These are phyloP conservation scores for Ganoderma sp. DNA, from an alignment of 1,284 basidiomycete species.

Conservation along the genomic window DNA sequence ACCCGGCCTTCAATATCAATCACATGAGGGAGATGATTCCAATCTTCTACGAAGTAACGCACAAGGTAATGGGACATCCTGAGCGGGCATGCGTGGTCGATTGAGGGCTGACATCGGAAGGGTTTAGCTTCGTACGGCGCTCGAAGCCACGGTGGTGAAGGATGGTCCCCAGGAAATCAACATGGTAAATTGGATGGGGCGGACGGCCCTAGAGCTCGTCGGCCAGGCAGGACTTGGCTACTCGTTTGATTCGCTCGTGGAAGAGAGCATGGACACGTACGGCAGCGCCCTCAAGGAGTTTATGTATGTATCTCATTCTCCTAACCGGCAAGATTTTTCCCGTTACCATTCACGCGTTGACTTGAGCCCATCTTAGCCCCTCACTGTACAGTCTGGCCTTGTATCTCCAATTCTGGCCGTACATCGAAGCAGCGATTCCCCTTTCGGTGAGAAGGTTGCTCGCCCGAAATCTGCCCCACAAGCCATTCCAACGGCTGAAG, in stretches of 20 bases:
- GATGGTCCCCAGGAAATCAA: conserved; percentile 24
- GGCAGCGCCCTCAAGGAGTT: conserved; percentile 22
- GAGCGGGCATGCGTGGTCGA: no score
- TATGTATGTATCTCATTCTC: conserved; percentile 9
- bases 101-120: no score
- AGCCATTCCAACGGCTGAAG: conserved; percentile 21
- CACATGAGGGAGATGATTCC: conserved; percentile 30
- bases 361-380: not conserved
- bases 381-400: conserved; percentile 16
- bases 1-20: conserved; percentile 27
- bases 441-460: conserved; percentile 10
- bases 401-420: conserved; percentile 19
- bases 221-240: conserved; percentile 33
- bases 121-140: conserved; percentile 18
- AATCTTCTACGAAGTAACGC: conserved; percentile 26
- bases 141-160: conserved; percentile 11
- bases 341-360: not conserved
- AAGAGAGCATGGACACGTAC: conserved; percentile 17
- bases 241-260: conserved; percentile 30
- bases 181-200: conserved; percentile 31
- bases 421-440: conserved; percentile 20
- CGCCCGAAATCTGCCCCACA: conserved; percentile 17
- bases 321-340: no score
- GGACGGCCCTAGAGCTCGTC: conserved; percentile 32
- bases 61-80: conserved; percentile 13